Percentiles rank a stretch among this genome's conserved stretches.
These are phyloP conservation scores for Gremmenia infestans DNA, from an alignment of 2,329 filamentous ascomycete genomes.

Conservation along the genomic window DNA sequence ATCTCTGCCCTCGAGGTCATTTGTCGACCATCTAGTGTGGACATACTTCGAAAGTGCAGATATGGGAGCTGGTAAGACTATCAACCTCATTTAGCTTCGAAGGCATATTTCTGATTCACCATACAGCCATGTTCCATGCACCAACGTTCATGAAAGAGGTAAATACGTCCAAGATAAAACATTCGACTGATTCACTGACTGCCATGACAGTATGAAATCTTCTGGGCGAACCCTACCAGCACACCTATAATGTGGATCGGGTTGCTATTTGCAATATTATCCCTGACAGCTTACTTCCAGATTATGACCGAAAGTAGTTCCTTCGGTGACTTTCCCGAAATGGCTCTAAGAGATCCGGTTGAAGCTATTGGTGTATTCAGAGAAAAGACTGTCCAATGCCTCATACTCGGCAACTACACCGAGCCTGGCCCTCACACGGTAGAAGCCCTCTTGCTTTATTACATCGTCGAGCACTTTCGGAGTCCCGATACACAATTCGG, in stretches of 20 bases:
- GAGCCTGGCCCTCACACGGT: slow-evolving; percentile 45
- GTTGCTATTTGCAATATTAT: slow-evolving; percentile 35
- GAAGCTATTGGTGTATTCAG: slow-evolving; percentile 36
- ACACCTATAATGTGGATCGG: slow-evolving; percentile 47
- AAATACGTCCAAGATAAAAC: neutral
- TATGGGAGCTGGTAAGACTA: slow-evolving; percentile 43
- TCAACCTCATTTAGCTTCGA: neutral
- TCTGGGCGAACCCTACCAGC: slow-evolving; percentile 25
- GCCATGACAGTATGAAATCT: slow-evolving; percentile 25
- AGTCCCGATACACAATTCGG: slow-evolving; percentile 48
- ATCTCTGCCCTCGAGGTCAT: slow-evolving; percentile 41
- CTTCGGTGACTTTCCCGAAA: slow-evolving; percentile 39
- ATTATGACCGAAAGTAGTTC: slow-evolving; percentile 28
- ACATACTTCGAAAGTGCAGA: slow-evolving; percentile 47
- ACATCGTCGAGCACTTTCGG: slow-evolving; percentile 47
- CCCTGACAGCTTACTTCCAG: slow-evolving; percentile 3
- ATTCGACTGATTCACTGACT: slow-evolving; percentile 1
- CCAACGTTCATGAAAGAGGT: slow-evolving; percentile 45
- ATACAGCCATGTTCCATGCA: slow-evolving; percentile 37
- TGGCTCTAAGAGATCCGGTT: slow-evolving; percentile 30
- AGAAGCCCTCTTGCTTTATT: slow-evolving; percentile 47
- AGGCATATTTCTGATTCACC: neutral
- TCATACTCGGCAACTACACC: slow-evolving; percentile 46
- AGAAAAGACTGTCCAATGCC: slow-evolving; percentile 45
- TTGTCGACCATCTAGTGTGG: slow-evolving; percentile 46